phyloP scores from a whole-genome alignment of 2,329 filamentous ascomycete species.

The Cladorrhinum sp. region DNA sequence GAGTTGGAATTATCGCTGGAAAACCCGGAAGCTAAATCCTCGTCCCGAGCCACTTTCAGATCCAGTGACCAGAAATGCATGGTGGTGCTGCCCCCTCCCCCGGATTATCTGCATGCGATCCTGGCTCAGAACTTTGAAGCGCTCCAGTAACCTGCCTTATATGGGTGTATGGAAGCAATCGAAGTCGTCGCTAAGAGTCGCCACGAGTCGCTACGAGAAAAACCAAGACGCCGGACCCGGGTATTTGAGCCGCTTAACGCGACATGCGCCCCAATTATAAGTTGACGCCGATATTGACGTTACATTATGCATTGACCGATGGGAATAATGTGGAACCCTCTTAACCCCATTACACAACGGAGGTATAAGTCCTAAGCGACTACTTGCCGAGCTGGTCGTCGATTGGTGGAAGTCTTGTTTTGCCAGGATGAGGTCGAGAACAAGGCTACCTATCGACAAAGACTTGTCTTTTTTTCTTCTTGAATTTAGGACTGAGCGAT shows the following conservation, averaged over 20 bases:
- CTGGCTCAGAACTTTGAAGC: neutral
- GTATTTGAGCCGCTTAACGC: neutral
- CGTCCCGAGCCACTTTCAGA: neutral
- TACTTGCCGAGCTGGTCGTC: neutral
- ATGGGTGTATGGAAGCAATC: neutral
- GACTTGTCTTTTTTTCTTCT: neutral
- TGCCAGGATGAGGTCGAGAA: neutral
- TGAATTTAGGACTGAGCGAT: neutral
- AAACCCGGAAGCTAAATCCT: neutral
- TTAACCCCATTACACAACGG: neutral
- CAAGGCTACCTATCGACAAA: neutral
- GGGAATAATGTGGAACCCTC: neutral
- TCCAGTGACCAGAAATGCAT: neutral
- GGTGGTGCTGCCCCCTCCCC: no score
- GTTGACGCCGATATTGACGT: neutral
- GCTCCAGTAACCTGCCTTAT: neutral
- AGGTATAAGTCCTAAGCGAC: neutral
- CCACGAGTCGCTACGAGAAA: neutral
- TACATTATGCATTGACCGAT: neutral
- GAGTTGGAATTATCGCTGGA: neutral
- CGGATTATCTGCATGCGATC: neutral
- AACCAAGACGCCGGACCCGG: neutral
- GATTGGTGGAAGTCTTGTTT: neutral
- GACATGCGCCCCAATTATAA: neutral
- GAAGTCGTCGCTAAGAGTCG: no score